A percentile compares a stretch with the other conserved stretches of the same genome.
Evolutionary conservation across 1,284 basidiomycete species (phyloP).

Genomic region (Gymnopus androsaceus): DNA sequence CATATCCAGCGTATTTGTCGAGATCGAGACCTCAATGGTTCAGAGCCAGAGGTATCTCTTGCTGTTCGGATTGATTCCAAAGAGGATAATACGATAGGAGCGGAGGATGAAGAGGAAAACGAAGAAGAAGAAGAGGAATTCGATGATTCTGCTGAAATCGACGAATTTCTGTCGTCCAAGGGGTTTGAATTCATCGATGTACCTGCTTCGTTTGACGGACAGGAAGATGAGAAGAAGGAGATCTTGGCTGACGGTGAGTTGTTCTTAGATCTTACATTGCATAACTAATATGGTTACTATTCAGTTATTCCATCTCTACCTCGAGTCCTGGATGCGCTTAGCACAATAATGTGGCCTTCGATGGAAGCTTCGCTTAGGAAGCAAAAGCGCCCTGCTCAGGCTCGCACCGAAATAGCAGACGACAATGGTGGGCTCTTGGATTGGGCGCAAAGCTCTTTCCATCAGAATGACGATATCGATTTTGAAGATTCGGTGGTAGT

Average conservation of each 20-base stretch:
- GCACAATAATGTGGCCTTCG: constrained; percentile 84
- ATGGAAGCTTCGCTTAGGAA: constrained; percentile 48
- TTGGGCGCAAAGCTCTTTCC: constrained; percentile 28
- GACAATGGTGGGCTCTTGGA: constrained; percentile 34
- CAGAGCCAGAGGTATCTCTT: constrained; percentile 69
- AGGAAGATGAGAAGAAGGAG: constrained; percentile 18
- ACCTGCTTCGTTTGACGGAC: background rate
- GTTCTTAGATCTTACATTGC: background rate
- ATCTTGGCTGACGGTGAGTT: constrained; percentile 29
- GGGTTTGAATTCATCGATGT: constrained; percentile 75
- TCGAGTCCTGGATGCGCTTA: constrained; percentile 73
- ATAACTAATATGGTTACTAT: constrained; percentile 7
- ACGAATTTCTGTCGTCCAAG: constrained; percentile 63
- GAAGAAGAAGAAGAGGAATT: constrained; percentile 30
- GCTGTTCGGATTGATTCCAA: constrained; percentile 45
- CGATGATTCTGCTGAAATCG: constrained; percentile 52
- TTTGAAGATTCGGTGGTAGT: constrained; percentile 15
- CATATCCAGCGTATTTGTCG: constrained; percentile 46
- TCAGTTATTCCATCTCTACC: constrained; percentile 61
- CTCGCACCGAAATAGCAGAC: background rate
- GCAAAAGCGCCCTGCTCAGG: constrained; percentile 15
- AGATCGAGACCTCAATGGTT: constrained; percentile 44
- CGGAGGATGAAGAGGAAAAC: constrained; percentile 23
- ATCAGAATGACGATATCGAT: constrained; percentile 7
- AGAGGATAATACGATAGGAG: constrained; percentile 15